Evolutionary conservation across 495 filamentous ascomycete genomes (phyloP), one percentile per base, ranked within the genome.

Genomic region (Aspergillus panamensis): DNA sequence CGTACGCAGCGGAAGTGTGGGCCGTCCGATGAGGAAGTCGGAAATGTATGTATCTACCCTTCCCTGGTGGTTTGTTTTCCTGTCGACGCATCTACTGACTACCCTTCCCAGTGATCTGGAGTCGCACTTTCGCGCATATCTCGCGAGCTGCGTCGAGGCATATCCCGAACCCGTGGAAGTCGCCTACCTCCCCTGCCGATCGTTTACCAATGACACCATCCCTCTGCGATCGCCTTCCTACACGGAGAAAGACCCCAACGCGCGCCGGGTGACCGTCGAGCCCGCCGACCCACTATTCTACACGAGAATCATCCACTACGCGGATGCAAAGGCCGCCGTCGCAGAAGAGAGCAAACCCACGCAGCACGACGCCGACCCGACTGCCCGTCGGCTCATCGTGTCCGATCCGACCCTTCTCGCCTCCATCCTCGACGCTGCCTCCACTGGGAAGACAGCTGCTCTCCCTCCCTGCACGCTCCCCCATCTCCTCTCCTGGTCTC

Each of bases 381-480:
- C 50, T 16, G 32, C 59, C 6, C 49, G 35, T 32, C 49, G 43
- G 0, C 50, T 62, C 21, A n/a, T 57, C 16, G 59, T 62, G 6
- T 58, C 54, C 3, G 51, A 62, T 31, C 13, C 14, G 1, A 12
- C 32, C 8, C 50, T 58, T 5, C 62, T 75, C 82, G 25, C 65
- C 85, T 51, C 37, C 3, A 51, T 58, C 8, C 45, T 57, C 10
- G 16, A 42, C 3, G 29, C 45, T 20, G 7, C 53, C 6, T 35
- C 31, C 2, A 43, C 35, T 3, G 10, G 51, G 20, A 57, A 47
- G 42, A 5, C 25, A 2, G 25, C 25, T 5, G 2, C 25, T 25
- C 25, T 25, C 25, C 2, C 2, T 25, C 2, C 2, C 25, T 25
- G 25, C 25, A 39, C 5, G 14, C 35, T 39, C 3, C 35, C 10